These are phyloP conservation scores for Starmerella bacillaris DNA, from an alignment of 805 yeast species.

Conservation along the genomic window DNA sequence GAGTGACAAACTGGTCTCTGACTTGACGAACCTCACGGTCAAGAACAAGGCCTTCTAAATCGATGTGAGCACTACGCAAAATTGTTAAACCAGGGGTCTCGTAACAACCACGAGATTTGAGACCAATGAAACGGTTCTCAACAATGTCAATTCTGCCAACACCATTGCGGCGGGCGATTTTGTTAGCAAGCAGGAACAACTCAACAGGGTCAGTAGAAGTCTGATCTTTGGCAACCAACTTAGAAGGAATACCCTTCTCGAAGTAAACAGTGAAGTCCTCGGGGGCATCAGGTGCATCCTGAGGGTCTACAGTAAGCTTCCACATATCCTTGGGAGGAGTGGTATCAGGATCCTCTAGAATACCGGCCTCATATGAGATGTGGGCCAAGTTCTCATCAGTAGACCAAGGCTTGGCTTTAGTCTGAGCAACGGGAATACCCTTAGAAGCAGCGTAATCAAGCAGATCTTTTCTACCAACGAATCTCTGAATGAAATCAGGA, in stretches of 20 bases:
- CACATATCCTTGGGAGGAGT: slow-evolving; percentile 99
- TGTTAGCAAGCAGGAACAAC: slow-evolving; percentile 78
- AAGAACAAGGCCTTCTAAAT: slow-evolving; percentile 87
- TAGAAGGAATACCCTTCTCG: slow-evolving; percentile 72
- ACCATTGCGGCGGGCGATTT: slow-evolving; percentile 96
- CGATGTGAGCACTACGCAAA: slow-evolving; percentile 85
- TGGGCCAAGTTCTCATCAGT: slow-evolving; percentile 99
- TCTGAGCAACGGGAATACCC: slow-evolving; percentile 87
- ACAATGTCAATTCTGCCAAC: slow-evolving; percentile 98
- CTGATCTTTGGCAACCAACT: slow-evolving; percentile 48
- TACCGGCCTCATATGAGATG: slow-evolving; percentile 98
- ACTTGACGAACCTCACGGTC: slow-evolving; percentile 96
- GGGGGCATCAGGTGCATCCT: slow-evolving; percentile 85
- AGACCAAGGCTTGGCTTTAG: slow-evolving; percentile 99
- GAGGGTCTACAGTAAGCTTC: slow-evolving; percentile 93
- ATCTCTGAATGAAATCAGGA: slow-evolving; percentile 82
- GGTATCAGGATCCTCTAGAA: slow-evolving; percentile 93
- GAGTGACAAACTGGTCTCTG: slow-evolving; percentile 91
- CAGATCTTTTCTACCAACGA: slow-evolving; percentile 94
- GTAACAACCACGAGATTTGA: slow-evolving; percentile 98
- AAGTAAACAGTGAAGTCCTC: slow-evolving; percentile 74
- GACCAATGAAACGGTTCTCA: slow-evolving; percentile 96
- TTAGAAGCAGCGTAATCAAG: slow-evolving; percentile 85
- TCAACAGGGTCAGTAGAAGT: slow-evolving; percentile 74
- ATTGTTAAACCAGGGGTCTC: slow-evolving; percentile 97